Conservation (phyloP, 306 rosid species). For the Dryas drummondii region DNA sequence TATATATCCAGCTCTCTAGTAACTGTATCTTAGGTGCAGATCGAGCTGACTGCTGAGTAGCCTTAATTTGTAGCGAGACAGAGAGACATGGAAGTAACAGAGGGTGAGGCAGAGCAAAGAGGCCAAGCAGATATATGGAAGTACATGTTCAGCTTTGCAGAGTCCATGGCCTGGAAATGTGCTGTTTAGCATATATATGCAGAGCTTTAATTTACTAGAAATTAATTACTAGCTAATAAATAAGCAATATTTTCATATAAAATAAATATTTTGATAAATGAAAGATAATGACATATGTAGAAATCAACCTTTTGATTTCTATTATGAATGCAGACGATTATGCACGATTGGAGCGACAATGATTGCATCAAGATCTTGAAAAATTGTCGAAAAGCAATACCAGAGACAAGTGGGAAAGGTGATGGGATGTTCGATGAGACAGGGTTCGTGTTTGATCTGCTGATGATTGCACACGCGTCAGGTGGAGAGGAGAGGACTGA, state of each 20-base stretch:
- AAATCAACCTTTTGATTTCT: neutral
- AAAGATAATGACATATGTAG: too few relatives aligned
- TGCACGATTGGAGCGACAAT: conserved; percentile 67
- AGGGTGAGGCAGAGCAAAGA: conserved; percentile 19
- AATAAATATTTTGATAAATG: too few relatives aligned
- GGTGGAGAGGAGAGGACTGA: conserved; percentile 37
- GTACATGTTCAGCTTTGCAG: conserved; percentile 36
- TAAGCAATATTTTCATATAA: too few relatives aligned
- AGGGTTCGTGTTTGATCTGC: conserved; percentile 16
- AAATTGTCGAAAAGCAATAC: conserved; percentile 29
- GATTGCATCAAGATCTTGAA: conserved; percentile 33
- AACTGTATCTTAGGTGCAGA: too few relatives aligned
- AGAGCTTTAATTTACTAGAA: too few relatives aligned
- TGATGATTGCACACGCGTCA: conserved; percentile 26
- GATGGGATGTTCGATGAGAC: conserved; percentile 17
- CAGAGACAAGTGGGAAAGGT: conserved; percentile 28
- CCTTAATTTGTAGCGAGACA: too few relatives aligned
- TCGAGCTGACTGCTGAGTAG: too few relatives aligned
- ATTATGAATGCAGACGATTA: conserved; percentile 44
- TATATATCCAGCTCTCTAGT: too few relatives aligned
- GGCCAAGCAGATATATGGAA: conserved; percentile 51
- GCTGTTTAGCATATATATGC: conserved; percentile 22
- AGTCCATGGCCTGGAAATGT: conserved; percentile 43
- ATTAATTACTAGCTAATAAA: too few relatives aligned
- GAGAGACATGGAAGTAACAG: conserved; percentile 16